phyloP scores from a whole-genome alignment of 2,329 filamentous ascomycete genomes.

The Trichophyton benhamiae region DNA sequence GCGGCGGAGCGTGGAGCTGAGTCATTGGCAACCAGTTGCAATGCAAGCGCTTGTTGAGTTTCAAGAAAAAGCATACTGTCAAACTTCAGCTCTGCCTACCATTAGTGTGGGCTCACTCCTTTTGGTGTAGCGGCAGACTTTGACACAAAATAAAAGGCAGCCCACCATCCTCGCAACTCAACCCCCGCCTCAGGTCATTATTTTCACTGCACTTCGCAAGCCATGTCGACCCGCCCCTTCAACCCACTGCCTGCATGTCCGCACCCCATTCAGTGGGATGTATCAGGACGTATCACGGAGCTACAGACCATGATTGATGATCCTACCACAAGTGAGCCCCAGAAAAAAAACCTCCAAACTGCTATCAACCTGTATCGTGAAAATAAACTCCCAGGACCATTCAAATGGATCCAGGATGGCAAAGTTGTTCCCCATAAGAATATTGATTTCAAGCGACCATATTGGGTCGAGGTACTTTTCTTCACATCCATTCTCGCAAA shows the following conservation, averaged over 20 bases:
- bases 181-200: no score
- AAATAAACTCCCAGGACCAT: conserved; percentile 10
- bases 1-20: no score
- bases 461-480: conserved; percentile 5
- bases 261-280: conserved; percentile 10
- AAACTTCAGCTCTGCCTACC: no score
- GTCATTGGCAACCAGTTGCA: no score
- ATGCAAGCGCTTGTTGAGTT: no score
- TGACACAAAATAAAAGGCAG: no score
- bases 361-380: conserved; percentile 10
- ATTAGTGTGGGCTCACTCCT: no score
- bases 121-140: no score
- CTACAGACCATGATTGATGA: conserved; percentile 11
- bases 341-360: conserved; percentile 11
- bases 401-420: conserved; percentile 7
- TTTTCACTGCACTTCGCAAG: background rate
- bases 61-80: no score
- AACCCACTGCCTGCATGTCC: conserved; percentile 9
- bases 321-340: conserved; percentile 7
- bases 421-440: conserved; percentile 8
- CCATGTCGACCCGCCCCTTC: conserved; percentile 5
- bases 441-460: conserved; percentile 9
- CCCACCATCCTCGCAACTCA: no score
- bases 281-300: conserved; percentile 10
- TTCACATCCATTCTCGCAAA: no score